Evolutionary conservation across 2,329 filamentous ascomycete species (phyloP).

Genomic region (Byssoonygena ceratinophila): DNA sequence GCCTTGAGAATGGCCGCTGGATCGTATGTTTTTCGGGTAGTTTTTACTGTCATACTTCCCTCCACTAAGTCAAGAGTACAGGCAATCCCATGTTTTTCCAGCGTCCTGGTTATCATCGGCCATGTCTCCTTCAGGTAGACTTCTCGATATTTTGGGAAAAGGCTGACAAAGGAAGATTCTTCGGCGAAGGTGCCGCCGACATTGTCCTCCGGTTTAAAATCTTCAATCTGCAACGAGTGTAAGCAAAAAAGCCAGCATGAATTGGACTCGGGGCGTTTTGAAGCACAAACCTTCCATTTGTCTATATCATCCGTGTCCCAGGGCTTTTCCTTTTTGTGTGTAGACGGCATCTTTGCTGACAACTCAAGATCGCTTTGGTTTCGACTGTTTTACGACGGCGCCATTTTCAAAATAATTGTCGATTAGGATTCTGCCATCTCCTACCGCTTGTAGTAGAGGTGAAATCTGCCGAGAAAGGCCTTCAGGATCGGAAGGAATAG

Average conservation of each 20-base stretch:
- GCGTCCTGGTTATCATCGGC: conserved; percentile 76
- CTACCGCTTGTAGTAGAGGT: not conserved
- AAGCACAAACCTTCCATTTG: conserved; percentile 65
- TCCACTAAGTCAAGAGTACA: conserved; percentile 91
- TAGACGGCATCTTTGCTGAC: conserved; percentile 61
- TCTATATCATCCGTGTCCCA: conserved; percentile 97
- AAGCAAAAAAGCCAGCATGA: not conserved
- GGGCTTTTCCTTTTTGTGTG: conserved; percentile 78
- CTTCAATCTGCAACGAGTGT: conserved; percentile 49
- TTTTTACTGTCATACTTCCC: conserved; percentile 93
- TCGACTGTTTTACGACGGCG: not conserved
- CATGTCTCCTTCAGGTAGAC: conserved; percentile 85
- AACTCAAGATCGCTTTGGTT: not conserved
- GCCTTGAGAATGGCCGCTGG: conserved; percentile 89
- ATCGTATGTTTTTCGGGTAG: conserved; percentile 82
- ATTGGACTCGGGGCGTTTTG: not conserved
- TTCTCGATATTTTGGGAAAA: conserved; percentile 96
- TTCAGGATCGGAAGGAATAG: not conserved
- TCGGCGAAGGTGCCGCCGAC: conserved; percentile 74
- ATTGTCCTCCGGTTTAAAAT: conserved; percentile 81
- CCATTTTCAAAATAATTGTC: not conserved
- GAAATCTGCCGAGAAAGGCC: not conserved
- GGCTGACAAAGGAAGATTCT: conserved; percentile 71
- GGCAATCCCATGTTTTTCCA: conserved; percentile 79
- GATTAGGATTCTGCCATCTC: not conserved